phyloP scores from a whole-genome alignment of 202 grass and related monocot species.

The Elaeis oleifera region DNA sequence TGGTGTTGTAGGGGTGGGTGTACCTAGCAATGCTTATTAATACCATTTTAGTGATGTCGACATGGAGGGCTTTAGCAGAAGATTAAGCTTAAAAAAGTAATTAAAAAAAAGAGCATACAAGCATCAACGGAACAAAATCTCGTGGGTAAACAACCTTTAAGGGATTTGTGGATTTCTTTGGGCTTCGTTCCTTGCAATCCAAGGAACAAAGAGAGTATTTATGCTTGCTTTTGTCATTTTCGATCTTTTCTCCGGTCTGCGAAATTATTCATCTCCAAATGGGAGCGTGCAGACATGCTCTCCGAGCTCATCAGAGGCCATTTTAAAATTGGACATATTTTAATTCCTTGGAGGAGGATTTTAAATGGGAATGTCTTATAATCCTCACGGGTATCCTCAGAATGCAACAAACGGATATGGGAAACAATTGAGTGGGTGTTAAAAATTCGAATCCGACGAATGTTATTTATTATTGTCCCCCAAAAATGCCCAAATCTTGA shows the following conservation, averaged over 20 bases:
- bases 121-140: not conserved
- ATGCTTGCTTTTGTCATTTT: constrained; percentile 6
- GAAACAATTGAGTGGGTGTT: not conserved
- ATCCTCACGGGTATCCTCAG: not conserved
- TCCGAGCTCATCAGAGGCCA: not conserved
- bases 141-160: not conserved
- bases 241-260: not conserved
- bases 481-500: no score
- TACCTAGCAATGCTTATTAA: no score
- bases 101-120: not conserved
- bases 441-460: constrained; percentile 17
- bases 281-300: not conserved
- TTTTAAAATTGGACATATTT: not conserved
- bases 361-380: not conserved
- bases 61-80: no score
- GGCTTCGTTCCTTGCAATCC: not conserved
- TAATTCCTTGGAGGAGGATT: not conserved
- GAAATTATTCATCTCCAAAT: not conserved
- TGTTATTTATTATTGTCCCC: not conserved
- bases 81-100: no score
- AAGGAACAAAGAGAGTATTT: not conserved
- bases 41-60: no score
- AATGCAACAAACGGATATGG: not conserved
- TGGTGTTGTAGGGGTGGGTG: no score
- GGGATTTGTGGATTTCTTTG: no score